A percentile compares a stretch with the other conserved stretches of the same genome.
phyloP scores from a whole-genome alignment of 495 filamentous ascomycete species.

The Aspergillus avenaceus region DNA sequence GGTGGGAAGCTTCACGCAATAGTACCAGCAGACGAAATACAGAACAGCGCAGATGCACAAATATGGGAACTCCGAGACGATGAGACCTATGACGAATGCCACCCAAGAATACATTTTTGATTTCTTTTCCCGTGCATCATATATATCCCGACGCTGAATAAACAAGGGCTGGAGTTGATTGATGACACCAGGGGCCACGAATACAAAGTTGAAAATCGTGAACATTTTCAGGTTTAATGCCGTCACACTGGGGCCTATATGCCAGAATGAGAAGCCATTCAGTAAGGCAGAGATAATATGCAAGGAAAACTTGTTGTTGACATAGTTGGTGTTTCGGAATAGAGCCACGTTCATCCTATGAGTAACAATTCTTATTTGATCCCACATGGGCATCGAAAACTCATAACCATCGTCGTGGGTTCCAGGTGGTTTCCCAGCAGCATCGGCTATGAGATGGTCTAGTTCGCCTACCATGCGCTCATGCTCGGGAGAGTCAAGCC shows the following conservation, averaged over 20 bases:
- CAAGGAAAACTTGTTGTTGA: slow-evolving; percentile 55
- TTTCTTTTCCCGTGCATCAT: slow-evolving; percentile 49
- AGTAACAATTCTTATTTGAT: slow-evolving; percentile 54
- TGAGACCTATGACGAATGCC: slow-evolving; percentile 45
- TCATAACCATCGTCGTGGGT: slow-evolving; percentile 40
- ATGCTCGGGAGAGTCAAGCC: slow-evolving; percentile 54
- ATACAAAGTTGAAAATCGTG: slow-evolving; percentile 49
- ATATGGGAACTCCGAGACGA: slow-evolving; percentile 52
- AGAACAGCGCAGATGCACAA: slow-evolving; percentile 45
- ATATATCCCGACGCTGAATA: slow-evolving; percentile 48
- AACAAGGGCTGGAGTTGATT: slow-evolving; percentile 52
- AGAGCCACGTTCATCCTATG: slow-evolving; percentile 55
- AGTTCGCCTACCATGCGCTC: slow-evolving; percentile 47
- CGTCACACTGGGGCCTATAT: slow-evolving; percentile 24
- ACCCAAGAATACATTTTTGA: slow-evolving; percentile 55
- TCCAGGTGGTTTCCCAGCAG: slow-evolving; percentile 26
- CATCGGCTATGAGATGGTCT: slow-evolving; percentile 45
- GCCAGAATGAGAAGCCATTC: slow-evolving; percentile 44
- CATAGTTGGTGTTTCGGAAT: slow-evolving; percentile 60
- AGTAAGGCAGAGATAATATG: slow-evolving; percentile 34
- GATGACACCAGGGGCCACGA: slow-evolving; percentile 46
- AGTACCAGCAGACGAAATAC: slow-evolving; percentile 53
- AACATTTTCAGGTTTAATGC: slow-evolving; percentile 33
- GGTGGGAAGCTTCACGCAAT: slow-evolving; percentile 34
- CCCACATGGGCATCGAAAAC: slow-evolving; percentile 54